A percentile compares a stretch with the other conserved stretches of the same genome.
Evolutionary conservation across 2,329 filamentous ascomycete species (phyloP).

Genomic region (Pseudogymnoascus sp.): DNA sequence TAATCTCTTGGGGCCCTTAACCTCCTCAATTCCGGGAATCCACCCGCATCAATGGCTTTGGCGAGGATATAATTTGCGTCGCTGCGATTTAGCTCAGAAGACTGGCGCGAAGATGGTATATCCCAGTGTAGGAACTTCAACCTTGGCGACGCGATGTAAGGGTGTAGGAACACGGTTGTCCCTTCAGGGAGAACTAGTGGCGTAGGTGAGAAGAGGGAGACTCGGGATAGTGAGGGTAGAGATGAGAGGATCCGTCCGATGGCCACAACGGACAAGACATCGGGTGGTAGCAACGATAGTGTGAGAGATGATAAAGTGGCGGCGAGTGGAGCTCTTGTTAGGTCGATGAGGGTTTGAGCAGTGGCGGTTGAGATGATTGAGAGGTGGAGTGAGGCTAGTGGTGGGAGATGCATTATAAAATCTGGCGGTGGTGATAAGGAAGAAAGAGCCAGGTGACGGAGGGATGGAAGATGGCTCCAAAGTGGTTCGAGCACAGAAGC

Average conservation of each 20-base stretch:
- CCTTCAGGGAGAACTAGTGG: conserved; percentile 48
- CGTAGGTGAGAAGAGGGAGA: conserved; percentile 46
- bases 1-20: conserved; percentile 62
- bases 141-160: conserved; percentile 50
- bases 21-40: conserved; percentile 52
- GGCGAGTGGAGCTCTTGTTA: conserved; percentile 47
- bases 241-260: conserved; percentile 48
- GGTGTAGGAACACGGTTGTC: conserved; percentile 53
- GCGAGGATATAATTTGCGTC: conserved; percentile 57
- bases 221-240: conserved; percentile 36
- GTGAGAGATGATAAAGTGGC: conserved; percentile 43
- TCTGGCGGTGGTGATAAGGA: conserved; percentile 38
- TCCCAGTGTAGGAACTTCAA: conserved; percentile 55
- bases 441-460: conserved; percentile 52
- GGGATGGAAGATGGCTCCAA: conserved; percentile 42
- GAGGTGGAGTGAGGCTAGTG: conserved; percentile 44
- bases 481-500: conserved; percentile 44
- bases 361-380: conserved; percentile 47
- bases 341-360: conserved; percentile 46
- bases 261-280: conserved; percentile 50
- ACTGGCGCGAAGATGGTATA: conserved; percentile 39
- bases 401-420: conserved; percentile 38
- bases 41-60: conserved; percentile 49
- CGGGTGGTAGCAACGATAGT: conserved; percentile 37
- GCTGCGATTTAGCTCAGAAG: conserved; percentile 20